Conservation (phyloP, 2,329 filamentous ascomycete species). For the Colletotrichum eremochloae region DNA sequence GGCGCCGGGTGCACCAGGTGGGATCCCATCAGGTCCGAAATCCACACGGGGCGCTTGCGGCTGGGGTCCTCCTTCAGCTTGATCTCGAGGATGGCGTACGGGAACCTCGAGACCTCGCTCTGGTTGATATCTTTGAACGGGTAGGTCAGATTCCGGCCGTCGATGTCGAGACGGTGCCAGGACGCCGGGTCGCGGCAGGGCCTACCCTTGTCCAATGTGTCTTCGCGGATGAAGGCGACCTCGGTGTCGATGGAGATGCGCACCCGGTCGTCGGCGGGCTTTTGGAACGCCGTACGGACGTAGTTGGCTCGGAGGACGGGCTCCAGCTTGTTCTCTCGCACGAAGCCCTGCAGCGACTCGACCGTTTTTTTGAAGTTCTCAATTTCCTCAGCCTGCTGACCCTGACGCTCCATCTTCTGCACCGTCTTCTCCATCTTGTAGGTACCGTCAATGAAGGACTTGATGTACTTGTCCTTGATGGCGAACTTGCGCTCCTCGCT, state of each 20-base stretch:
- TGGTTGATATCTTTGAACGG: conserved; percentile 90
- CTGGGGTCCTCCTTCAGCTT: conserved; percentile 79
- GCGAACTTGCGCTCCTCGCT: conserved; percentile 85
- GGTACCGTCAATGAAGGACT: conserved; percentile 85
- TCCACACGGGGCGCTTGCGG: conserved; percentile 84
- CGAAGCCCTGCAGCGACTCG: conserved; percentile 82
- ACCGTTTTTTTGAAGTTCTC: conserved; percentile 79
- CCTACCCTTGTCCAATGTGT: conserved; percentile 82
- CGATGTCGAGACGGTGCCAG: conserved; percentile 94
- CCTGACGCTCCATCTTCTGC: conserved; percentile 86
- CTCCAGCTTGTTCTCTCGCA: conserved; percentile 81
- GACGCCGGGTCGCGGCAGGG: conserved; percentile 89
- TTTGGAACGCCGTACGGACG: conserved; percentile 94
- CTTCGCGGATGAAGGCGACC: conserved; percentile 86
- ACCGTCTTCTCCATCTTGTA: conserved; percentile 94
- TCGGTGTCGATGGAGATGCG: conserved; percentile 94
- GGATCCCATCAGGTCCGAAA: conserved; percentile 91
- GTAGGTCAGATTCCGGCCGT: conserved; percentile 84
- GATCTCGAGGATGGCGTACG: conserved; percentile 91
- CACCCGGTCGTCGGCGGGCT: conserved; percentile 90
- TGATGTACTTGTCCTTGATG: conserved; percentile 95
- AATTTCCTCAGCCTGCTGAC: conserved; percentile 74
- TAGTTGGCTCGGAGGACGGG: conserved; percentile 94
- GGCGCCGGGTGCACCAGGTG: conserved; percentile 92
- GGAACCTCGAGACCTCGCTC: conserved; percentile 91